Percentiles rank a stretch among this genome's conserved stretches.
Conservation (phyloP, 2,329 filamentous ascomycete species). For the Stachybotrys elegans region DNA sequence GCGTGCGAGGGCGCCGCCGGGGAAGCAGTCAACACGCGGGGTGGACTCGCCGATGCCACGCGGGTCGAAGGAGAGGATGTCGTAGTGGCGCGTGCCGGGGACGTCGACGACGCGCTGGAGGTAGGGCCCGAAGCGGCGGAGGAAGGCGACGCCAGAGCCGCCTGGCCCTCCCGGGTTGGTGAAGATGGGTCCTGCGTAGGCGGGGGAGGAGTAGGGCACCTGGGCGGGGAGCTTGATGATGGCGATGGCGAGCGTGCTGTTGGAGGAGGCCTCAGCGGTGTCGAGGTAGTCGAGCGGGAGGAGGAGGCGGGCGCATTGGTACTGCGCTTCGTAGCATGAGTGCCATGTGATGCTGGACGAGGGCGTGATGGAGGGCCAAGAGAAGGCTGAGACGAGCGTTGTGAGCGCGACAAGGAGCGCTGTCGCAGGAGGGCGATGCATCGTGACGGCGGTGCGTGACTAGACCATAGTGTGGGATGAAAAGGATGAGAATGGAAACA, state of each 20-base stretch:
- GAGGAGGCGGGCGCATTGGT: slow-evolving; percentile 1
- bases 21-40: slow-evolving; percentile 34
- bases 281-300: neutral
- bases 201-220: slow-evolving; percentile 29
- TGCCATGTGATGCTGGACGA: neutral
- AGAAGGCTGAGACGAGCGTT: no score
- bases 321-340: neutral
- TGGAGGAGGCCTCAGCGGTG: slow-evolving; percentile 14
- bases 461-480: no score
- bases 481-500: no score
- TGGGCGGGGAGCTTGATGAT: slow-evolving; percentile 34
- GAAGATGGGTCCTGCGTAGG: slow-evolving; percentile 37
- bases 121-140: slow-evolving; percentile 17
- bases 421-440: no score
- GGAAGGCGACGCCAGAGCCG: slow-evolving; percentile 29
- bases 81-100: slow-evolving; percentile 28
- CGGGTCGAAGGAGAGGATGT: slow-evolving; percentile 39
- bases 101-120: slow-evolving; percentile 23
- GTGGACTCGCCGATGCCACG: slow-evolving; percentile 33
- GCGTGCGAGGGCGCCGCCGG: slow-evolving; percentile 21
- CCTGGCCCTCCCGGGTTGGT: slow-evolving; percentile 42
- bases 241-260: slow-evolving; percentile 30
- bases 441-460: no score
- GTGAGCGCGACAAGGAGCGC: no score
- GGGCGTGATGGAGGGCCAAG: neutral